Base-by-base conservation (phyloP, 139 green algal genomes). In the Picochlorum costavermella region DNA sequence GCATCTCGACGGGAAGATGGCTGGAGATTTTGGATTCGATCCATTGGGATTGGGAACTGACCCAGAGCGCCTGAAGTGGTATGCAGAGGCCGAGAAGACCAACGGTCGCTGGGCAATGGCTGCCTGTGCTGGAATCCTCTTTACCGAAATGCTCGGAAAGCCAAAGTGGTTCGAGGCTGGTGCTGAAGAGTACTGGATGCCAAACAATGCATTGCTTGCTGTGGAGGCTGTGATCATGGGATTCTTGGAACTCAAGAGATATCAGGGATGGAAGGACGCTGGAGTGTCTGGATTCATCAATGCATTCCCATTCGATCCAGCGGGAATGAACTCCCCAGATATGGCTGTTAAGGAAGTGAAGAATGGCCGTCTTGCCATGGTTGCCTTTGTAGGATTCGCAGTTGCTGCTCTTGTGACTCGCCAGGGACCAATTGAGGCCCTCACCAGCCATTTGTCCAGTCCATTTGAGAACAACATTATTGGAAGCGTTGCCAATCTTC, bases 41-140 rank as follows among this genome's bases (percentile, higher is more conserved):
- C 86, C 86, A 43, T 72, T 93, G 56, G 75, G 75, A 64, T 77
- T 92, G 61, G 86, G 86, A 33, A 67, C 75, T 23, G 74, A 90
- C 63, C 40, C 67, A 8, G 77, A 88, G 64, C 60, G 61, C 40
- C 71, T 81, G 25, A 46, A 26, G 43, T 77, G 87, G 87, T 92
- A 86, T 37, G 72, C 65, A 16, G 89, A 96, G 80, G 89, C 72
- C 26, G 89, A 96, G 81, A 86, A 88, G 75, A 90, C 74, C 71
- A 96, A 96, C 68, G 89, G 83, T 64, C 76, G 89, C 40, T 94
- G 83, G 86, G 88, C 88, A 33, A 96, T 96, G 89, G 74, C 80
- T 53, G 89, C 85, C 16, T 79, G 85, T 14, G 73, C 74, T 2
- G 86, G 86, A 59, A 88, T 92, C 60, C 78, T 94, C 75, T 75